phyloP scores from a whole-genome alignment of 2,329 filamentous ascomycete species.

The Trichoderma hamatum region DNA sequence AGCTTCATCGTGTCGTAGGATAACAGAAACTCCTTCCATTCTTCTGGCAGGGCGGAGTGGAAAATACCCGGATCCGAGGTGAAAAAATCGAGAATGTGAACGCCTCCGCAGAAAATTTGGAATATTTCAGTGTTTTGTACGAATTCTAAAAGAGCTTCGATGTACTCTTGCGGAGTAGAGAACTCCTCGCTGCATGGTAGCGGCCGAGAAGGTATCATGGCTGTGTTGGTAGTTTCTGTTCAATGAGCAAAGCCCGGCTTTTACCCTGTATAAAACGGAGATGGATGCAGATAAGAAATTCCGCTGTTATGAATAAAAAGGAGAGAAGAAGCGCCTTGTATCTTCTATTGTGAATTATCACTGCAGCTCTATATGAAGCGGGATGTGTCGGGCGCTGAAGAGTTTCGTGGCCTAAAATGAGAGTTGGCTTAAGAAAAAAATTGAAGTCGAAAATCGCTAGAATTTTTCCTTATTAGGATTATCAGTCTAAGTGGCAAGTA shows the following conservation, averaged over 20 bases:
- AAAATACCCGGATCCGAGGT: slow-evolving; percentile 84
- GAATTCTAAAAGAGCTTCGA: slow-evolving; percentile 77
- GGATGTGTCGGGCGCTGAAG: not conserved
- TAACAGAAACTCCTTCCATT: slow-evolving; percentile 82
- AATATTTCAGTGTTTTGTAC: slow-evolving; percentile 74
- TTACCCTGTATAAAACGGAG: slow-evolving; percentile 6
- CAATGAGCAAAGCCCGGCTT: not conserved
- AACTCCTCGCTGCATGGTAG: slow-evolving; percentile 76
- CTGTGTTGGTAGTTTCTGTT: slow-evolving; percentile 6
- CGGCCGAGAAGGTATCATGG: slow-evolving; percentile 54
- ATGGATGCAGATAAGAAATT: not conserved
- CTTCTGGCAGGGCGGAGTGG: slow-evolving; percentile 69
- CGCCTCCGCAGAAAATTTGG: slow-evolving; percentile 90
- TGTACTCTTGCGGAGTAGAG: slow-evolving; percentile 71
- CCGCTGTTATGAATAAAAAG: not conserved
- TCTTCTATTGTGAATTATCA: not conserved
- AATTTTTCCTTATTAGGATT: not conserved
- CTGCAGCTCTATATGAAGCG: not conserved
- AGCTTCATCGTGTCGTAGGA: slow-evolving; percentile 72
- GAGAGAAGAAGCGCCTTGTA: not conserved
- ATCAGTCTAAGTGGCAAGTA: not conserved
- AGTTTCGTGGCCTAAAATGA: not conserved
- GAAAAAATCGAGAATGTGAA: slow-evolving; percentile 96
- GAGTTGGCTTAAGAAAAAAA: not conserved
- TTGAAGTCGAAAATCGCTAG: not conserved